Conservation (phyloP, 2,329 filamentous ascomycete species). For the Ascochyta rabiei region DNA sequence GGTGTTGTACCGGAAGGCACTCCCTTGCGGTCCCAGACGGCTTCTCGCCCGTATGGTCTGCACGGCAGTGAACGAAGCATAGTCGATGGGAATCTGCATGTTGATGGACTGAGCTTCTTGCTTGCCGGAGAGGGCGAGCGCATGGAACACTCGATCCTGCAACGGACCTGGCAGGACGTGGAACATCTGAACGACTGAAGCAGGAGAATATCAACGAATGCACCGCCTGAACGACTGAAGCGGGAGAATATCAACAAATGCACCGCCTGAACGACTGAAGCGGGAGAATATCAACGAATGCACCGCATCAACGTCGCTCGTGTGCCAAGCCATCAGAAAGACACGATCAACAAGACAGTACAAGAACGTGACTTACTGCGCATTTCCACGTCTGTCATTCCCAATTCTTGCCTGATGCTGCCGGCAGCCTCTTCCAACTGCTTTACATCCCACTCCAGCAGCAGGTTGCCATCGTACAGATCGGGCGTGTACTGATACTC, state of each 20-base stretch:
- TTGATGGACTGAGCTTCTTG: conserved; percentile 51
- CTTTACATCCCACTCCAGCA: conserved; percentile 52
- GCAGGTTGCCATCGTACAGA: conserved; percentile 56
- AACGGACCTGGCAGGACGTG: conserved; percentile 66
- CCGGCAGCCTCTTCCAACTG: conserved; percentile 32
- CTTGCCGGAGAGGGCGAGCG: conserved; percentile 63
- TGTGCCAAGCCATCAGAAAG: not conserved
- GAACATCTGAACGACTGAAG: conserved; percentile 65
- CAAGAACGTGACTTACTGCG: conserved; percentile 35
- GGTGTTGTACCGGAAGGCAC: conserved; percentile 11
- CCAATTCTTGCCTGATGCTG: conserved; percentile 23
- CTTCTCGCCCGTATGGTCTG: conserved; percentile 21
- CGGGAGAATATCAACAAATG: not conserved
- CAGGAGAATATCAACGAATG: conserved; percentile 10
- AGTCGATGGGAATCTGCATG: conserved; percentile 59
- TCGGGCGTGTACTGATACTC: conserved; percentile 66
- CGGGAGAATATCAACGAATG: conserved; percentile 10
- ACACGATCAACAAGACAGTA: not conserved
- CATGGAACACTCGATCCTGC: conserved; percentile 68
- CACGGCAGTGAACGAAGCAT: conserved; percentile 49
- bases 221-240: not conserved
- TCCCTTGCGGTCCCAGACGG: conserved; percentile 20
- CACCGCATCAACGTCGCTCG: not conserved
- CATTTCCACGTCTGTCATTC: conserved; percentile 45
- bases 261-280: conserved; percentile 57